Base-by-base conservation (phyloP, 306 rosid species). In the Castanea crenata region DNA sequence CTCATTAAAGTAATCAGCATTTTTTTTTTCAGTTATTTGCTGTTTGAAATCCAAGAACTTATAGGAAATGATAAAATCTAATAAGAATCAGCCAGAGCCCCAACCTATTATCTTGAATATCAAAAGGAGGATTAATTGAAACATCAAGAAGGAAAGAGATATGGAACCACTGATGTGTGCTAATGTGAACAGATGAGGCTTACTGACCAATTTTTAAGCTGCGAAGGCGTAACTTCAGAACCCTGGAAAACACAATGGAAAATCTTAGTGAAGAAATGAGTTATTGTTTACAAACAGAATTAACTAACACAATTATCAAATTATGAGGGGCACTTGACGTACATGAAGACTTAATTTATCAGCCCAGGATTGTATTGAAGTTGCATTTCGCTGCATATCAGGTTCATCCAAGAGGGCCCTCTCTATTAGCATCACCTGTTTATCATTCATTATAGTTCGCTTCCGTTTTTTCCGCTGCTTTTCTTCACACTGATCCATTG, bases 151-250 rank as follows among this genome's bases (percentile, higher is more conserved):
- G 61, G 58, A 51, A 74, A 54, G 74, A 63, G 73, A 25, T 19
- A 41, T 38, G 23, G 72, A 76, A 75, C 67, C 32, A 57, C 10
- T 15, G 20, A 44, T 27, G 69, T 56, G 25, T 76, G 73, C 34
- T 58, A 74, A 18, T 23, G 29, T 34, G 41, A 76, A 74, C 29
- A 63, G 64, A 12, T 35, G 31, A 61, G 55, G 63, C 76, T 52
- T 77, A 38, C 93, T 80, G 75, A 95, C 99, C 99, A 93, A 76
- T 95, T 95, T 86, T 95, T 95, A 27, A 95, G 94, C 83, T 95
- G 99, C 0, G 98, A 80, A 35, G 91, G 23, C n/a, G 98, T 91
- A 79, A 95, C 91, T 79, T 91, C 90, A 11, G 99, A 91, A 79
- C 99, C 99, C 99, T 90, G 92, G 69, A 81, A 85, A 90, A 80